Percentiles rank a stretch among this genome's conserved stretches.
phyloP scores from a whole-genome alignment of 23 red algal genomes.

The Cyanidioschyzon merolae region DNA sequence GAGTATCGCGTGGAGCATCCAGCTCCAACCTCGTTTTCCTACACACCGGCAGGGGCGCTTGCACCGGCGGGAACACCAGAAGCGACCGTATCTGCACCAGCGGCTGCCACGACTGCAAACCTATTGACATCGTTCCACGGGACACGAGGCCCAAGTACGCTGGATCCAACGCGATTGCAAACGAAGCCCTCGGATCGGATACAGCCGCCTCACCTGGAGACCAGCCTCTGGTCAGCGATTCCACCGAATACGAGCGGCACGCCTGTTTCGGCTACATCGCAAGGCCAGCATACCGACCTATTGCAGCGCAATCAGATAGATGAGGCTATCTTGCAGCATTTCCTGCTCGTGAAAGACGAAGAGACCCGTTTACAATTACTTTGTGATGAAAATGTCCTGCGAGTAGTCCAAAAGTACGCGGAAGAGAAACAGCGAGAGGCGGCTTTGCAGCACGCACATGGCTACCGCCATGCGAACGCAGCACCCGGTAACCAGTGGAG shows the following conservation, averaged over 20 bases:
- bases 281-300: neutral
- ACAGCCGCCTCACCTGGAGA: neutral
- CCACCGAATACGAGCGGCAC: neutral
- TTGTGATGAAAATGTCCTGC: neutral
- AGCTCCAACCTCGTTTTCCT: neutral
- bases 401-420: neutral
- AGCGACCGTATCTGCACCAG: too few species aligned
- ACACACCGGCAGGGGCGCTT: neutral
- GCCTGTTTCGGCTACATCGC: neutral
- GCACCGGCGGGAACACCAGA: neutral
- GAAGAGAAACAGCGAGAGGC: neutral
- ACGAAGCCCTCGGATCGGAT: neutral
- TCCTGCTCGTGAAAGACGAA: neutral
- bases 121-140: neutral
- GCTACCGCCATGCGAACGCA: too few species aligned
- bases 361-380: neutral
- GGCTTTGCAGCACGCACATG: neutral
- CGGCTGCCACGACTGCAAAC: neutral
- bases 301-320: neutral
- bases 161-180: neutral
- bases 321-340: neutral
- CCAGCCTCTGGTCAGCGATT: neutral
- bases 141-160: neutral
- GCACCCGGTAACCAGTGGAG: too few species aligned
- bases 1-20: neutral